A percentile compares a stretch with the other conserved stretches of the same genome.
phyloP scores from a whole-genome alignment of 2,329 filamentous ascomycete species.

The Claviceps capensis region DNA sequence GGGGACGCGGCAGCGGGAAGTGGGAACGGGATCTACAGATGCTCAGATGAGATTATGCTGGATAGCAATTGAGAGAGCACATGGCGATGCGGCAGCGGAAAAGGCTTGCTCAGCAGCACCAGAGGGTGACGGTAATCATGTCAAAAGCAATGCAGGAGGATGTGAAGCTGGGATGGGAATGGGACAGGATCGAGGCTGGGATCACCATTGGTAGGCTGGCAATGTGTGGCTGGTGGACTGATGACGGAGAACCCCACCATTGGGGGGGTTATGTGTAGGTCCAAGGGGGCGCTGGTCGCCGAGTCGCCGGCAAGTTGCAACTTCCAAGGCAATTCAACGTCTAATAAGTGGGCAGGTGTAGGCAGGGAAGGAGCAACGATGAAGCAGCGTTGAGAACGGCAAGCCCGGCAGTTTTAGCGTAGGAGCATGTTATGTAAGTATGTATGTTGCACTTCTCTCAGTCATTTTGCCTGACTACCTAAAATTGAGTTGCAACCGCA shows the following conservation, averaged over 20 bases:
- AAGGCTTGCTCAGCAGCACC: constrained; percentile 6
- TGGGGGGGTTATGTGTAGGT: not conserved
- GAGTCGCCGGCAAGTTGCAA: not conserved
- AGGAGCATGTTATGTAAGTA: too few relatives aligned
- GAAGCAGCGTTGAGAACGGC: not conserved
- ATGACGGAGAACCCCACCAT: not conserved
- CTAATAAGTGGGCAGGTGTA: not conserved
- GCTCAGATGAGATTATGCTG: constrained; percentile 18
- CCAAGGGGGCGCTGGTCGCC: not conserved
- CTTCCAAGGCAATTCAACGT: not conserved
- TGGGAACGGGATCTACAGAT: constrained; percentile 1
- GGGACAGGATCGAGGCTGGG: not conserved
- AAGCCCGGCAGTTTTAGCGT: not conserved
- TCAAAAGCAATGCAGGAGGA: constrained; percentile 1
- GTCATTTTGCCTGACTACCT: too few relatives aligned
- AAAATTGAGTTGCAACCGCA: too few relatives aligned
- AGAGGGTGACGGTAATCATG: constrained; percentile 2
- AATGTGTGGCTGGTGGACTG: constrained; percentile 1
- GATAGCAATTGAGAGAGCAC: constrained; percentile 8
- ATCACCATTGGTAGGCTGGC: not conserved
- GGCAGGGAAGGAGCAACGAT: not conserved
- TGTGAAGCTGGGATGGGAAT: not conserved
- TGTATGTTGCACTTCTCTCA: too few relatives aligned
- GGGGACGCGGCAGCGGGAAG: not conserved
- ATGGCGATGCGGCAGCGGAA: constrained; percentile 7